These are phyloP conservation scores for Rhodotorula sp. DNA, from an alignment of 1,284 basidiomycete genomes.

Conservation along the genomic window DNA sequence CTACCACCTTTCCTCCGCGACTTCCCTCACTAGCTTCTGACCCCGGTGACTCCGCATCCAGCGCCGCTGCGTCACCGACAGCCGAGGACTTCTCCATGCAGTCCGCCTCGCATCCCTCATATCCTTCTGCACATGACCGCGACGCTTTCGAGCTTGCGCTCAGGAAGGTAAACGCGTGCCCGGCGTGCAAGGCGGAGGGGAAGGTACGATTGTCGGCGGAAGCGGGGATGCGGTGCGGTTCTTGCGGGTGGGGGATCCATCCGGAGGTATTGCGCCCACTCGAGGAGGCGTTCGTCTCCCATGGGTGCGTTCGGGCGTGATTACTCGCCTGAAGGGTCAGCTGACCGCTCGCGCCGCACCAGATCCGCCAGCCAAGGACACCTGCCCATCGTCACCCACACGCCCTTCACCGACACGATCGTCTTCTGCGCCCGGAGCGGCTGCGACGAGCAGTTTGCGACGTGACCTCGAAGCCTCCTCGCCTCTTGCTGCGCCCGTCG, in stretches of 20 bases:
- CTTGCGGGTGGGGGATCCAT: slow-evolving; percentile 15
- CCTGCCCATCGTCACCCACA: slow-evolving; percentile 3
- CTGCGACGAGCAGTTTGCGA: slow-evolving; percentile 26
- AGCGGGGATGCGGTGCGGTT: neutral
- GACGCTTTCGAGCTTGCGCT: too few species aligned
- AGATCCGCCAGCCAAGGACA: neutral
- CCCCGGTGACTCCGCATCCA: neutral
- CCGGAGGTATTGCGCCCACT: neutral
- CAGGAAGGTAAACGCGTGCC: neutral
- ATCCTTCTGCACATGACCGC: too few species aligned
- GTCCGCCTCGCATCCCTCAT: too few species aligned
- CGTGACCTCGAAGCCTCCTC: neutral
- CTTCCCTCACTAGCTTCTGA: slow-evolving; percentile 3
- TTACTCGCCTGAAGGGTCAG: neutral
- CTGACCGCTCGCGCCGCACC: neutral
- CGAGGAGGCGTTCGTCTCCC: neutral
- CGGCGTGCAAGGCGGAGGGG: neutral
- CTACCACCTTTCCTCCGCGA: neutral
- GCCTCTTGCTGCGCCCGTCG: too few species aligned
- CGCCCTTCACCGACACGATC: slow-evolving; percentile 4
- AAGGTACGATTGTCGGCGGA: neutral
- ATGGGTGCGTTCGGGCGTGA: neutral
- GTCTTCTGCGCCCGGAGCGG: neutral
- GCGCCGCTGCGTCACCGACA: too few species aligned
- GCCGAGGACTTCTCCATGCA: too few species aligned